Evolutionary conservation across 2,329 filamentous ascomycete genomes (phyloP).

Genomic region (Aspergillus sp.): DNA sequence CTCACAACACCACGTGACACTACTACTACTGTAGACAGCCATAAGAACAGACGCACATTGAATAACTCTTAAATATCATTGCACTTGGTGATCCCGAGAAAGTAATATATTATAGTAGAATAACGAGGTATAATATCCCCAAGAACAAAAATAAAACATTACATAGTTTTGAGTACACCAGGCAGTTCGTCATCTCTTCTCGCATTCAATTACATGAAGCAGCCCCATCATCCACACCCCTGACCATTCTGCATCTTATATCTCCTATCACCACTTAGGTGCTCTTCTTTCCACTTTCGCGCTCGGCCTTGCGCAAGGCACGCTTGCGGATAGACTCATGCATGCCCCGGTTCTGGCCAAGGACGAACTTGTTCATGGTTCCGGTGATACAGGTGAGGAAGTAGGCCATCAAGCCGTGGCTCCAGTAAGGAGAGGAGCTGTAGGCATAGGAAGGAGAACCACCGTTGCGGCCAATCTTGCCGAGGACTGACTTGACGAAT

Average conservation of each 20-base stretch:
- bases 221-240: too few relatives aligned
- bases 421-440: constrained; percentile 91
- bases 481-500: constrained; percentile 74
- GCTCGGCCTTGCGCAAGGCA: constrained; percentile 76
- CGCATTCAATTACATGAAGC: too few relatives aligned
- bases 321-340: constrained; percentile 77
- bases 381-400: constrained; percentile 60
- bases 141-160: too few relatives aligned
- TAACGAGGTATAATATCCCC: too few relatives aligned
- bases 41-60: too few relatives aligned
- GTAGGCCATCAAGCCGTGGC: constrained; percentile 85
- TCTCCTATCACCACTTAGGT: constrained; percentile 14
- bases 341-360: constrained; percentile 63
- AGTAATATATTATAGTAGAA: too few relatives aligned
- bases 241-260: not conserved
- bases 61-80: too few relatives aligned
- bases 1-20: too few relatives aligned
- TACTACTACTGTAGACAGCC: too few relatives aligned
- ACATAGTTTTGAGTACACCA: too few relatives aligned
- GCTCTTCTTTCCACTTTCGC: constrained; percentile 61
- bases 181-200: too few relatives aligned
- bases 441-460: constrained; percentile 73
- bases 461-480: constrained; percentile 74
- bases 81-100: too few relatives aligned
- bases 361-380: constrained; percentile 52